Evolutionary conservation across 2,329 filamentous ascomycete species (phyloP), one percentile per base, ranked within the genome.

Genomic region (Lasiodiplodia citricola): DNA sequence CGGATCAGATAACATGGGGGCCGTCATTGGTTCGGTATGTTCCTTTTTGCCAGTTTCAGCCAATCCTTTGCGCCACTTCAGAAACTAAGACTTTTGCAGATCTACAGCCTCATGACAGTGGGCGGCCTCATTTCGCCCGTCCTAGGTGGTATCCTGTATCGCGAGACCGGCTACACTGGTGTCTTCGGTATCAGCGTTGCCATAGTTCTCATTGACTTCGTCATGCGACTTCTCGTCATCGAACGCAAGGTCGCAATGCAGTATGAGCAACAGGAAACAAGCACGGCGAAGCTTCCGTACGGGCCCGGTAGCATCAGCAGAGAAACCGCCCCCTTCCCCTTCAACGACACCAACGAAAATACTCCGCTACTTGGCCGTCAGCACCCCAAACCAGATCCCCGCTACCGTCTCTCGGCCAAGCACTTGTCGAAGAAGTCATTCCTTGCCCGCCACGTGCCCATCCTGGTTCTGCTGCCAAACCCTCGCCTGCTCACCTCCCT

Each of bases 71-170:
- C 35, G 38, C 64, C 35, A 54, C 5, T 25, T 21, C 21, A 28
- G 41, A 47, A 47, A 47, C 44, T 47, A 47, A 47, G 44, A 47
- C 44, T 11, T 5, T n/a, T 10, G 35, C 66, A 84, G 77, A 86
- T 89, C 8, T 88, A 88, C 75, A 86, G 85, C 69, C 85, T 90
- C 70, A 85, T 89, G 64, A 86, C 85, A 0, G 80, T 88, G 0
- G 88, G 88, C 0, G 83, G 85, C 52, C 77, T 91, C 5, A 78
- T 86, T 18, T 84, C 87, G 0, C 89, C 89, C 0, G 80, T 88
- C 0, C 76, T 89, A 0, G 89, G 89, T 3, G 89, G 89, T 0
- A 73, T 89, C 0, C 75, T 91, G 0, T 91, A 90, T 74, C 81
- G 86, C 35, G 86, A 86, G 72, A 83, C 84, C 0, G 89, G 88